A percentile compares a stretch with the other conserved stretches of the same genome.
These are phyloP conservation scores for Didymella pinodella DNA, from an alignment of 2,329 filamentous ascomycete species.

Conservation along the genomic window DNA sequence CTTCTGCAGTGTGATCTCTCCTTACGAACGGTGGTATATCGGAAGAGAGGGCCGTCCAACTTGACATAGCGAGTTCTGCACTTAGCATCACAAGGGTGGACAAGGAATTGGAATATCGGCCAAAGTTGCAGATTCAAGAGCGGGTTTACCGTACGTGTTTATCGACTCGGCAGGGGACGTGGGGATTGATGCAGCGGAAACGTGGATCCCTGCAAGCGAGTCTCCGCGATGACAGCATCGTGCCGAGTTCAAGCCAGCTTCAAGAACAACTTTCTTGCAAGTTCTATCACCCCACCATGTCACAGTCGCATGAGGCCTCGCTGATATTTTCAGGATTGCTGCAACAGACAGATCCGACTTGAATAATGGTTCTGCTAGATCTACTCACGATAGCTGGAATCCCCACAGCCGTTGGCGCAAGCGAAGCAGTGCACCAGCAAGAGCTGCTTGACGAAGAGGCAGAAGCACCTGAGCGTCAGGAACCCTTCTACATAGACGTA, in stretches of 20 bases:
- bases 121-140: too few relatives aligned
- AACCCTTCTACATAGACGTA: constrained; percentile 61
- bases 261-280: constrained; percentile 25
- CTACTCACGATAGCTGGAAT: constrained; percentile 53
- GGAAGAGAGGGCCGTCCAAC: too few relatives aligned
- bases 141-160: too few relatives aligned
- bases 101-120: too few relatives aligned
- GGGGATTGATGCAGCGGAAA: neutral
- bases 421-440: constrained; percentile 60
- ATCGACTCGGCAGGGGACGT: neutral
- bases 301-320: neutral
- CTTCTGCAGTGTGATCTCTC: too few relatives aligned
- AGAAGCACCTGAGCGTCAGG: constrained; percentile 57
- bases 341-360: neutral
- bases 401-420: constrained; percentile 58
- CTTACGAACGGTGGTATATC: too few relatives aligned
- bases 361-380: constrained; percentile 35
- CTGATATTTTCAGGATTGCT: neutral
- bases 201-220: constrained; percentile 6
- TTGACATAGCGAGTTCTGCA: too few relatives aligned
- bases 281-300: constrained; percentile 16
- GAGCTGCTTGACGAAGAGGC: constrained; percentile 58
- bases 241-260: constrained; percentile 25
- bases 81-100: too few relatives aligned
- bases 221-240: constrained; percentile 39